Percentiles rank a stretch among this genome's conserved stretches.
These are phyloP conservation scores for Trichosporon coremiiforme DNA, from an alignment of 1,284 basidiomycete species.

Conservation along the genomic window DNA sequence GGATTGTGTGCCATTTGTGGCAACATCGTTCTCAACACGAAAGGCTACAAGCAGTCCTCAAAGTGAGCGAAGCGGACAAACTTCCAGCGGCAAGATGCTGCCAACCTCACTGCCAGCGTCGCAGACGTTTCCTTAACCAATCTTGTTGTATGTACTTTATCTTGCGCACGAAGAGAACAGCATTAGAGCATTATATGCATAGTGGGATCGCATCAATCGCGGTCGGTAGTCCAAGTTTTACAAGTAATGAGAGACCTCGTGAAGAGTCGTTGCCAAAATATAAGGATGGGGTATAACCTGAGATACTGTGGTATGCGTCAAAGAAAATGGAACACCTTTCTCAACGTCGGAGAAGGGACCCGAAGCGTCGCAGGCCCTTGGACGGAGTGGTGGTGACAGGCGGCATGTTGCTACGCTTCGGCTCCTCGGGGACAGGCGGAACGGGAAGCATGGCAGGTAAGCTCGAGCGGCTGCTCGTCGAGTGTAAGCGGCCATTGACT, in stretches of 20 bases:
- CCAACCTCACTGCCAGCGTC: too few relatives aligned
- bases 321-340: not conserved
- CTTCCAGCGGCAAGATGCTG: too few relatives aligned
- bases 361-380: conserved; percentile 1
- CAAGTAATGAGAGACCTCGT: conserved; percentile 14
- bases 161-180: not conserved
- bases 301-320: conserved; percentile 9
- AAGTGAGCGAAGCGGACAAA: conserved; percentile 33
- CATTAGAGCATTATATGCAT: conserved; percentile 15
- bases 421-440: not conserved
- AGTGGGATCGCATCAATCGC: conserved; percentile 16
- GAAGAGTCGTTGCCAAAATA: conserved; percentile 15
- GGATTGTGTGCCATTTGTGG: conserved; percentile 57
- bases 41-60: conserved; percentile 49
- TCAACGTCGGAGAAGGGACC: conserved; percentile 8
- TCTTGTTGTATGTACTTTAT: too few relatives aligned
- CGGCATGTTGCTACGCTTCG: not conserved
- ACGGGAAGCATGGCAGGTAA: not conserved
- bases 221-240: conserved; percentile 2
- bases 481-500: conserved; percentile 6
- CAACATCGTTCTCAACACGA: conserved; percentile 50
- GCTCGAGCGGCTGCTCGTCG: conserved; percentile 7
- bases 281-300: conserved; percentile 12
- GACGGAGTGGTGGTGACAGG: conserved; percentile 2
- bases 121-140: too few relatives aligned